Evolutionary conservation across 257 asterid species (phyloP).

Genomic region (Forsythia viridissima): DNA sequence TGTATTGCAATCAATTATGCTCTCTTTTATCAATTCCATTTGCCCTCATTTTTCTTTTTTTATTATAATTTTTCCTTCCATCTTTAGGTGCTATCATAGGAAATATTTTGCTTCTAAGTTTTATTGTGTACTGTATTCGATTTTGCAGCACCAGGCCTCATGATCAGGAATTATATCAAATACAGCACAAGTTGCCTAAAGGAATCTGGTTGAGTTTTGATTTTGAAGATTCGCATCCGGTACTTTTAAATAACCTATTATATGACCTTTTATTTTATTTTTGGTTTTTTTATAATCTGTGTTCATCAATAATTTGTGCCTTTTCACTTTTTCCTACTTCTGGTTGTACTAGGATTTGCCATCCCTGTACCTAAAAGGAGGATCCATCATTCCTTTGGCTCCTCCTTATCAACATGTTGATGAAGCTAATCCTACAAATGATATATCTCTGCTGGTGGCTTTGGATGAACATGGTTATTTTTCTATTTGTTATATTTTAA

Average conservation of each 20-base stretch:
- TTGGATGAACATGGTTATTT: conserved; percentile 70
- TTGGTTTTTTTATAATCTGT: neutral
- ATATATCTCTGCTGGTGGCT: conserved; percentile 73
- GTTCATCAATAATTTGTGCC: neutral
- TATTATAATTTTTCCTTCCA: neutral
- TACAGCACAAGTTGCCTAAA: conserved; percentile 65
- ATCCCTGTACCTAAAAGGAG: conserved; percentile 78
- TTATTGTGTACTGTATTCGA: conserved; percentile 3
- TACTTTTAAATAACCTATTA: conserved; percentile 27
- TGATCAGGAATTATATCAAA: conserved; percentile 42
- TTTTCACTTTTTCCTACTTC: conserved; percentile 17
- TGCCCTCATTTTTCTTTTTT: neutral
- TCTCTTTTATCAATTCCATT: neutral
- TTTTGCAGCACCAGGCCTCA: conserved; percentile 61
- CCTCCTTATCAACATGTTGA: conserved; percentile 72
- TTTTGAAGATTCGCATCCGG: conserved; percentile 91
- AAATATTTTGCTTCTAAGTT: conserved; percentile 13
- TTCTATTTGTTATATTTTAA: conserved; percentile 12
- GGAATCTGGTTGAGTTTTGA: conserved; percentile 89
- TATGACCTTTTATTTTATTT: neutral
- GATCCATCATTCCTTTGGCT: conserved; percentile 79
- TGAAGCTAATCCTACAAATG: conserved; percentile 72
- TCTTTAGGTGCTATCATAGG: neutral
- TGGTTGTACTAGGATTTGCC: conserved; percentile 75
- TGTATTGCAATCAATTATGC: neutral